Conservation (phyloP, 345 rosid genomes). For the Corchorus capsularis region DNA sequence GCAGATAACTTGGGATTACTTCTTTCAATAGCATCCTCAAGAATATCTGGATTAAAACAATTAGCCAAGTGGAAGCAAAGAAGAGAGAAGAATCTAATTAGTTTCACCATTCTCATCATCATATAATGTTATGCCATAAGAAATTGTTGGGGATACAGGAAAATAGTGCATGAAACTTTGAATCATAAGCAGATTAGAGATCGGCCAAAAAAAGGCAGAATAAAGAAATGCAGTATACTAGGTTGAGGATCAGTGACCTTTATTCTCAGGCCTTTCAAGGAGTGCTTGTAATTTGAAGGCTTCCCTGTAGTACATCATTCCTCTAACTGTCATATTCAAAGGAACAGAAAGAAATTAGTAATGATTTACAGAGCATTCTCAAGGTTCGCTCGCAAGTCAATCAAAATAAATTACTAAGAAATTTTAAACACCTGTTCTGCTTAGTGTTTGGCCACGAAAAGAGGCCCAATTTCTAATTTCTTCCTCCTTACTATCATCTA, state of each 20-base stretch:
- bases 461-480: conserved; percentile 92
- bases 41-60: conserved; percentile 60
- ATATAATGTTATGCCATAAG: conserved; percentile 10
- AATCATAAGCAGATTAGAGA: conserved; percentile 4
- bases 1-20: conserved; percentile 62
- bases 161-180: neutral
- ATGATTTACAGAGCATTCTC: neutral
- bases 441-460: conserved; percentile 88
- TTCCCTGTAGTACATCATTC: conserved; percentile 96
- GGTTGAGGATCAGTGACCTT: conserved; percentile 51
- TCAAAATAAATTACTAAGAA: neutral
- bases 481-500: conserved; percentile 51
- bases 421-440: conserved; percentile 76
- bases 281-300: conserved; percentile 87
- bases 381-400: conserved; percentile 2
- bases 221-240: conserved; percentile 1
- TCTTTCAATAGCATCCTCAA: conserved; percentile 67
- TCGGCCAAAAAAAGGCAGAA: too few species aligned
- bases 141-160: neutral
- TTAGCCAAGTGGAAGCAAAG: neutral
- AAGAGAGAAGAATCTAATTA: conserved; percentile 10
- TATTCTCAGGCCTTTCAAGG: conserved; percentile 76
- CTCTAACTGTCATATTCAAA: conserved; percentile 64
- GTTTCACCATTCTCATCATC: conserved; percentile 1
- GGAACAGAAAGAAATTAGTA: conserved; percentile 17